phyloP scores from a whole-genome alignment of 2,329 filamentous ascomycete genomes.

The Curvularia spicifera region DNA sequence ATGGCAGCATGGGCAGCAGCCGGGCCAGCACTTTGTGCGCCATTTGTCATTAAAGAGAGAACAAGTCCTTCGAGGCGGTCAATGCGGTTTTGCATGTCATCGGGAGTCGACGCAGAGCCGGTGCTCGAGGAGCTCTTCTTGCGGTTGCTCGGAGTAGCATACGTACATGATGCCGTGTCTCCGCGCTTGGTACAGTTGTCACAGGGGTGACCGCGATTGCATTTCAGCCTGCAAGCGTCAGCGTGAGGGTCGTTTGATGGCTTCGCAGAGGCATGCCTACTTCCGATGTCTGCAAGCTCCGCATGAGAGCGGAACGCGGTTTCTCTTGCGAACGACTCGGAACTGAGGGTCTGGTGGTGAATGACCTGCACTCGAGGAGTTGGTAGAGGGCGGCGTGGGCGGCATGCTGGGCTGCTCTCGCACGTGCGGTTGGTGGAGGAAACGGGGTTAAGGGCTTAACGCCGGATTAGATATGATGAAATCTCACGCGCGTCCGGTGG shows the following conservation, averaged over 20 bases:
- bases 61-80: conserved; percentile 92
- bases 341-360: conserved; percentile 89
- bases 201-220: conserved; percentile 88
- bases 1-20: conserved; percentile 66
- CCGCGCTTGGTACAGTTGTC: conserved; percentile 93
- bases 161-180: conserved; percentile 81
- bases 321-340: conserved; percentile 87
- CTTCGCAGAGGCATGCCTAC: conserved; percentile 55
- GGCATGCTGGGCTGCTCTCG: conserved; percentile 60
- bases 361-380: conserved; percentile 75
- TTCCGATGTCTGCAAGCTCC: conserved; percentile 91
- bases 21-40: conserved; percentile 66
- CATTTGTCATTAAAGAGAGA: conserved; percentile 91
- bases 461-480: conserved; percentile 26
- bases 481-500: conserved; percentile 10
- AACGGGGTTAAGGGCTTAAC: conserved; percentile 33
- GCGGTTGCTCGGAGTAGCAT: conserved; percentile 71
- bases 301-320: conserved; percentile 89
- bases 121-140: conserved; percentile 71
- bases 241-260: conserved; percentile 4
- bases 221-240: conserved; percentile 71
- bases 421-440: conserved; percentile 6
- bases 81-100: conserved; percentile 99
- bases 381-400: conserved; percentile 78
- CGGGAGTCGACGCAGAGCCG: conserved; percentile 68